Conservation (phyloP, 768 basidiomycete genomes). For the Pisolithus marmoratus region DNA sequence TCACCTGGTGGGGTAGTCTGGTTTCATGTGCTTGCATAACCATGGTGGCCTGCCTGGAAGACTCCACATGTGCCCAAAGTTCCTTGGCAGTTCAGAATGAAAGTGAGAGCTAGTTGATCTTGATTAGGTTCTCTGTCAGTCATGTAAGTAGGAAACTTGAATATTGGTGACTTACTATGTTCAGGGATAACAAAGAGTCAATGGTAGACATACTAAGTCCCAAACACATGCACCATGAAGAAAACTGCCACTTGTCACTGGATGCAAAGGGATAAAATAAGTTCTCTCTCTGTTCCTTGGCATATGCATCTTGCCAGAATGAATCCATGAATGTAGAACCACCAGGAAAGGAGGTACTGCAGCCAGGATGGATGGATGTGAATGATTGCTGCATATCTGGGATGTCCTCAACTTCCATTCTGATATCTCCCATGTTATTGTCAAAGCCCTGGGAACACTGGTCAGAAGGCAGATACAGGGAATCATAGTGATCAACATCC, state of each 20-base stretch:
- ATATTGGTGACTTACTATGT: not conserved
- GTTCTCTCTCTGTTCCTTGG: not conserved
- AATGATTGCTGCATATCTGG: not conserved
- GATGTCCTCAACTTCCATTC: not conserved
- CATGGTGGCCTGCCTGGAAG: conserved; percentile 18
- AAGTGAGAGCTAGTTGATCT: conserved; percentile 5
- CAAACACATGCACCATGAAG: conserved; percentile 2
- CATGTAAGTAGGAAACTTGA: not conserved
- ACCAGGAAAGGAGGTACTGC: not conserved
- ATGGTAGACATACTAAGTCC: conserved; percentile 4
- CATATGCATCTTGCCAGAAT: not conserved
- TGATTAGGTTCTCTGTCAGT: not conserved
- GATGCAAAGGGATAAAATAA: not conserved
- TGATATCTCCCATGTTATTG: not conserved
- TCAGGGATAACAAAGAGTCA: not conserved
- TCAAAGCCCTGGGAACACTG: too few relatives aligned
- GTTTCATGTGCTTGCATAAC: conserved; percentile 12
- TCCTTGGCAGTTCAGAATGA: conserved; percentile 24
- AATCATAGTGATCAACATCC: too few relatives aligned
- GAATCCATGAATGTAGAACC: conserved; percentile 1
- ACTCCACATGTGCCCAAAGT: conserved; percentile 17
- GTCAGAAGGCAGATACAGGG: too few relatives aligned
- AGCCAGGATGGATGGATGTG: not conserved
- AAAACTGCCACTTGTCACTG: conserved; percentile 3
- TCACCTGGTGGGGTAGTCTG: conserved; percentile 19